A percentile compares a stretch with the other conserved stretches of the same genome.
Conservation (phyloP, 2,329 filamentous ascomycete species). For the Lachnellula hyalina region DNA sequence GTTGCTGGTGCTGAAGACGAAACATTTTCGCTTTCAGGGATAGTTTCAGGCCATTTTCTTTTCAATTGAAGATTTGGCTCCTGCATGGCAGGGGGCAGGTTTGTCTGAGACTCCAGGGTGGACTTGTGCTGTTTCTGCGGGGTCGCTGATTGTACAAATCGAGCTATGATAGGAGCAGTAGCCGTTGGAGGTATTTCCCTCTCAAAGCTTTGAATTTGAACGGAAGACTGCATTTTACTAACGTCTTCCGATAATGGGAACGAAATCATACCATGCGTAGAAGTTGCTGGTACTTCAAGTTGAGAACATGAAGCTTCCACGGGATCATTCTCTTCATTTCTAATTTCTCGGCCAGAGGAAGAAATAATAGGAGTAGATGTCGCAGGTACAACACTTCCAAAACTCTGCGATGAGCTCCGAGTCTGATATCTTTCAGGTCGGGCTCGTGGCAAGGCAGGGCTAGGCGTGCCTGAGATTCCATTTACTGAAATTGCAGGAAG, state of each 20-base stretch:
- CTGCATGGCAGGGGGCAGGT: constrained; percentile 4
- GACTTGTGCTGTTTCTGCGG: background rate
- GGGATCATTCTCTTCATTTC: background rate
- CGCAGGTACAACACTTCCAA: background rate
- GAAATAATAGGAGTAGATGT: background rate
- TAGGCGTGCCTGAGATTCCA: background rate
- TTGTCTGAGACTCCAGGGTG: background rate
- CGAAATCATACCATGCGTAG: background rate
- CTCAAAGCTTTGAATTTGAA: background rate
- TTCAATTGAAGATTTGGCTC: constrained; percentile 7
- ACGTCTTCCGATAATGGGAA: background rate
- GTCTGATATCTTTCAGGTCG: background rate
- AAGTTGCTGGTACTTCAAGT: background rate
- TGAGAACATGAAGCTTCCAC: background rate
- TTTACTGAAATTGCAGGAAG: background rate
- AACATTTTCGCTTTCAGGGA: background rate
- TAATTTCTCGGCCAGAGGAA: background rate
- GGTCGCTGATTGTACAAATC: background rate
- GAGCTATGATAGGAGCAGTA: background rate
- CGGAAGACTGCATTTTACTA: background rate
- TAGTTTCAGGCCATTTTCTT: constrained; percentile 9
- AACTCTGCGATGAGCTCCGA: background rate
- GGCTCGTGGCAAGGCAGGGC: background rate
- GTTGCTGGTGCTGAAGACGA: constrained; percentile 9
- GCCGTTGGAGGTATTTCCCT: background rate